phyloP scores from a whole-genome alignment of 2,329 filamentous ascomycete genomes.

The Cladosporium oxysporum region DNA sequence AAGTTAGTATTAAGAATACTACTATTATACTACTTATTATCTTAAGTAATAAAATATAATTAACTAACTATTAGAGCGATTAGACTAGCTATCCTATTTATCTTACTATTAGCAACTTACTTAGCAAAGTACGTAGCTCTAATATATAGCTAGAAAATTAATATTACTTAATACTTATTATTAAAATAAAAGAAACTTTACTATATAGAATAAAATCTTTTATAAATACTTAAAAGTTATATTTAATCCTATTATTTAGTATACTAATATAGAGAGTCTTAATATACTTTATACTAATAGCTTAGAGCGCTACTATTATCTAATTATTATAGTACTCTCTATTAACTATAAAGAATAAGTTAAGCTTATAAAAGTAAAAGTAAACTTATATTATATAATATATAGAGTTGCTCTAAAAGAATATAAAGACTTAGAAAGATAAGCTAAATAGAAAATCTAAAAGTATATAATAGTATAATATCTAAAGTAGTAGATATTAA shows the following conservation, averaged over 20 bases:
- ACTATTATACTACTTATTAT: background rate
- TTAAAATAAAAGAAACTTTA: too few relatives aligned
- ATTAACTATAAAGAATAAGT: background rate
- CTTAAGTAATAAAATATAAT: too few relatives aligned
- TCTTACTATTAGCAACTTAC: background rate
- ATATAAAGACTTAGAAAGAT: background rate
- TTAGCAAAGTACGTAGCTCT: background rate
- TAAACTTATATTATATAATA: too few relatives aligned
- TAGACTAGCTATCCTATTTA: too few relatives aligned
- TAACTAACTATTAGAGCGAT: too few relatives aligned
- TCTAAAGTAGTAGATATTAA: background rate
- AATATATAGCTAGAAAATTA: background rate
- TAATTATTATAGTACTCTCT: background rate
- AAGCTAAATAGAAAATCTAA: background rate
- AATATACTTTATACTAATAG: background rate
- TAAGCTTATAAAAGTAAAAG: background rate
- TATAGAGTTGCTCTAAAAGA: background rate
- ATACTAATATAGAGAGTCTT: background rate
- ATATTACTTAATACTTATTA: background rate
- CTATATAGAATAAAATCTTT: too few relatives aligned
- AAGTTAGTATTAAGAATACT: background rate
- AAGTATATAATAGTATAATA: background rate
- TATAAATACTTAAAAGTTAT: background rate
- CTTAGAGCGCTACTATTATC: background rate
- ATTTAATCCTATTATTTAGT: background rate